Evolutionary conservation across 768 basidiomycete species (phyloP), one percentile per base, ranked within the genome.

Genomic region (Termitomyces sp.): DNA sequence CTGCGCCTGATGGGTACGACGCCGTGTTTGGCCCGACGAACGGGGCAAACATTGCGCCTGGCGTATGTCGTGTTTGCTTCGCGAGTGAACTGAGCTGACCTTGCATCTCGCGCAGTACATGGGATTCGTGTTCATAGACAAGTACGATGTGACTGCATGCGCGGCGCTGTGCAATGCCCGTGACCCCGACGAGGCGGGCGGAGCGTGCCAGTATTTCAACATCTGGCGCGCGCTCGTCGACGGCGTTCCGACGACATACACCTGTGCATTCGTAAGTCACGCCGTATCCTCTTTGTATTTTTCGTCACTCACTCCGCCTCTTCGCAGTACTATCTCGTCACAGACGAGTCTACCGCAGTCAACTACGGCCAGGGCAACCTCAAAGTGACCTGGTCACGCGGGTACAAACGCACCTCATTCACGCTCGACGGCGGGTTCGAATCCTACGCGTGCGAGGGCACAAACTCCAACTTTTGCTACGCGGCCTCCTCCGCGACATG

Each of bases 221-320:
- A 79, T 80, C 67, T 81, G 78, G 78, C 74, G 77, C 37, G 78
- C 77, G 12, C 67, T 79, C 31, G 75, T 78, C 0, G 63, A 75
- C 55, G 77, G 75, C 9, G 57, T 62, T n/a, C 77, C 79, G 0
- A 78, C 75, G 3, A 78, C 76, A 0, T 79, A 79, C 65, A 75
- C 75, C 40, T 81, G 78, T 68, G 74, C 75, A 59, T 74, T 79
- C 71, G 78, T 78, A 56, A 50, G 75, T 65, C 3, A 6, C 28
- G 6, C 28, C 28, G 28, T 30, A 30, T 30, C 28, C 28, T 30
- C 3, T 5, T 30, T 30, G 30, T 30, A 8, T 31, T 31, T 31
- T n/a, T n/a, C n/a, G n/a, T n/a, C n/a, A n/a, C n/a, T n/a, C n/a
- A n/a, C 31, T 9, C 31, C 7, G 7, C 10, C 5, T 4, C 9